Evolutionary conservation across 2,329 filamentous ascomycete species (phyloP), one percentile per base, ranked within the genome.

Genomic region (Leptographium lundbergii): DNA sequence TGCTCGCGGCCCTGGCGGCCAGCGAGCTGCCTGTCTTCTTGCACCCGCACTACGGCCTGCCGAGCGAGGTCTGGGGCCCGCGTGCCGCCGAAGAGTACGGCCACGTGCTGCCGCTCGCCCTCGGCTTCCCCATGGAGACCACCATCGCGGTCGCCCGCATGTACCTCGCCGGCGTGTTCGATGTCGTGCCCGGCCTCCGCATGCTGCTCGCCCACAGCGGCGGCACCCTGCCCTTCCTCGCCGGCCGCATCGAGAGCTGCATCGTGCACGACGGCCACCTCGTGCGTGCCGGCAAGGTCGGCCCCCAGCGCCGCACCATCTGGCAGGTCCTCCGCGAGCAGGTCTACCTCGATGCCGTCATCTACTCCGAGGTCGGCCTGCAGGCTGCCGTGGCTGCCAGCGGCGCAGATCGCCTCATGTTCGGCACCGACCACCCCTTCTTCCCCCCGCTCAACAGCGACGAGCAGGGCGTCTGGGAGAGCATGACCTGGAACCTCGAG

Each of bases 41-140:
- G 57, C 91, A 96, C 71, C 91, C 91, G 32, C 91, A 96, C 72
- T 96, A 96, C 69, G 91, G 91, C 1, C 80, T 96, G 2, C 91
- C 90, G 0, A 81, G 81, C 61, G 81, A 84, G 10, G 89, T 95
- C 4, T 96, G 88, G 73, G 91, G 91, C 0, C 81, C 88, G 0
- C 77, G 86, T 9, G 58, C 59, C 52, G 82, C 60, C 14, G 60
- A 74, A 25, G 85, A 86, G 61, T 96, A 95, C 68, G 91, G 91
- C 0, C 91, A 96, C 69, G 90, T 96, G 0, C 77, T 96, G 2
- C 88, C 91, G 0, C 75, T 96, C 0, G 89, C 90, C 0, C 75
- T 96, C 4, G 91, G 91, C 0, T 96, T 96, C 69, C 91, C 91
- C 0, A 81, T 96, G 64, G 91, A 96, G 73, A 96, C 91, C 0